Conservation (phyloP, 1,284 basidiomycete species). For the Leccinum griseonigrum region DNA sequence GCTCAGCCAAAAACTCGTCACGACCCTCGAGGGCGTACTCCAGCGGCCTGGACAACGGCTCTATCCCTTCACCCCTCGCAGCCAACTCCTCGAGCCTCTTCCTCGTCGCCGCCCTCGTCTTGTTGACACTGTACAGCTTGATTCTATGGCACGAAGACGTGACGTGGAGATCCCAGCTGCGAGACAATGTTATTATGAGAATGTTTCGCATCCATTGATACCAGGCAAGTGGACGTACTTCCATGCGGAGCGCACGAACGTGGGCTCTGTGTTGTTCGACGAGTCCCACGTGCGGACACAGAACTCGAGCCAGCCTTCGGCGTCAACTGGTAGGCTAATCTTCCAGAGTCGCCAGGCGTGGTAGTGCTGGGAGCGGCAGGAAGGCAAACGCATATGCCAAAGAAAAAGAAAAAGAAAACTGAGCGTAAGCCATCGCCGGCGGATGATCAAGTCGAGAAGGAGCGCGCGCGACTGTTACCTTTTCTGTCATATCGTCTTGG, state of each 20-base stretch:
- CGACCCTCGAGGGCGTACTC: conserved; percentile 12
- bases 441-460: not conserved
- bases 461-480: conserved; percentile 1
- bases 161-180: conserved; percentile 55
- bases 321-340: conserved; percentile 50
- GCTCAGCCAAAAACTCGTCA: conserved; percentile 8
- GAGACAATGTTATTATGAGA: not conserved
- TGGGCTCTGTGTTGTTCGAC: conserved; percentile 57
- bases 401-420: not conserved
- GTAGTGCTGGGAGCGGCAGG: conserved; percentile 40
- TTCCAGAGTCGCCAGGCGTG: conserved; percentile 56
- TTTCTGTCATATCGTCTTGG: conserved; percentile 16
- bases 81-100: conserved; percentile 41
- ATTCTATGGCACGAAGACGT: conserved; percentile 54
- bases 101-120: conserved; percentile 40
- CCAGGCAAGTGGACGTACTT: conserved; percentile 38
- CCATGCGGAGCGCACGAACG: conserved; percentile 54
- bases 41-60: conserved; percentile 12
- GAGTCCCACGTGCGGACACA: conserved; percentile 60
- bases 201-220: not conserved
- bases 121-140: conserved; percentile 55
- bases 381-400: not conserved
- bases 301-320: conserved; percentile 58
- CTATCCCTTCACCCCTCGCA: conserved; percentile 32
- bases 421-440: not conserved